Conservation (phyloP, 1,139 yeast genomes). For the Pichia sp. region DNA sequence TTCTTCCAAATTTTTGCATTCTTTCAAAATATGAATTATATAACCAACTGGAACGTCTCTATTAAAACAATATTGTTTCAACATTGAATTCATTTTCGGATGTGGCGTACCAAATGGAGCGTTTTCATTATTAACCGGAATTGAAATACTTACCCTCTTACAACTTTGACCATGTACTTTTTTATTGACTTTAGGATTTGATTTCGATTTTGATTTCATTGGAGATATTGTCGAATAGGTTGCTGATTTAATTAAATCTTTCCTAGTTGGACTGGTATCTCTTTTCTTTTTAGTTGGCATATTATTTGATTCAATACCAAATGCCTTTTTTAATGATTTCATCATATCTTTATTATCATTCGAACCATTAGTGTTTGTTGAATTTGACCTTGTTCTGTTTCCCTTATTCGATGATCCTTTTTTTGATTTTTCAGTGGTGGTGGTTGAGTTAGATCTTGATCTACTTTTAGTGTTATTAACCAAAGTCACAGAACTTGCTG, state of each 20-base stretch:
- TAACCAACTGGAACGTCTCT: constrained; percentile 69
- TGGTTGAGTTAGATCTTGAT: constrained; percentile 6
- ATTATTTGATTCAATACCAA: constrained; percentile 4
- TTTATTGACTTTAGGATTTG: too few species aligned
- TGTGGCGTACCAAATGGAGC: constrained; percentile 37
- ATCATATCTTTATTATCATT: neutral
- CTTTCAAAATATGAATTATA: constrained; percentile 49
- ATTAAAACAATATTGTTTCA: constrained; percentile 50
- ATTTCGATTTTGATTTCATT: too few species aligned
- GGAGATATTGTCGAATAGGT: neutral
- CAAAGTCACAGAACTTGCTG: neutral
- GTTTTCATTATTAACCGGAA: too few species aligned
- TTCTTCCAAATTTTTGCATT: constrained; percentile 49
- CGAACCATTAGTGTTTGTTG: constrained; percentile 1
- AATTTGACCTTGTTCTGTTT: constrained; percentile 17
- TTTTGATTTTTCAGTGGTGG: neutral
- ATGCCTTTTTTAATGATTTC: constrained; percentile 8
- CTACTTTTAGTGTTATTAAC: neutral
- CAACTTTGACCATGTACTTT: too few species aligned
- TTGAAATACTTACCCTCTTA: too few species aligned
- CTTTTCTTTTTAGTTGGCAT: constrained; percentile 3
- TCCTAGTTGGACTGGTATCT: neutral
- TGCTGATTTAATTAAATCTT: neutral
- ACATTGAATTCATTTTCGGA: constrained; percentile 54
- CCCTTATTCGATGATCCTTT: neutral